Evolutionary conservation across 345 rosid genomes (phyloP).

Genomic region (Clarkia xantiana): DNA sequence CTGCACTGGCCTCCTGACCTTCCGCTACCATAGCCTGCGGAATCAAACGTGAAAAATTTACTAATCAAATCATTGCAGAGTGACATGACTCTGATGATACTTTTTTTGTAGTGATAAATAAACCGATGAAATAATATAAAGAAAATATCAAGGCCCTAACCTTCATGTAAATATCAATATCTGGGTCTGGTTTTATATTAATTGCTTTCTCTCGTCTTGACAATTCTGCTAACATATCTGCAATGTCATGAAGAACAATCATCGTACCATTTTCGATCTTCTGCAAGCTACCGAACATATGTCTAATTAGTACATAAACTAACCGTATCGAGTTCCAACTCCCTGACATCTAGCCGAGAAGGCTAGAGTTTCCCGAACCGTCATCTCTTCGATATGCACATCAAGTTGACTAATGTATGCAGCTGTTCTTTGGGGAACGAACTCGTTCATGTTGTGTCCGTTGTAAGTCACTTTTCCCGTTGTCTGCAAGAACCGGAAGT

Average conservation of each 20-base stretch:
- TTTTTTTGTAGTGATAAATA: not conserved
- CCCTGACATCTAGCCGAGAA: conserved; percentile 82
- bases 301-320: no score
- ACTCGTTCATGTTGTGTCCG: conserved; percentile 31
- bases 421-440: conserved; percentile 33
- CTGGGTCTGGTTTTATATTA: conserved; percentile 28
- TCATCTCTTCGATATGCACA: conserved; percentile 67
- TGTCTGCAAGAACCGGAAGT: conserved; percentile 11
- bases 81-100: no score
- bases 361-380: conserved; percentile 76
- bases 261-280: not conserved
- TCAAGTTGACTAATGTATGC: conserved; percentile 69
- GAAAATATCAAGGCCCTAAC: no score
- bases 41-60: not conserved
- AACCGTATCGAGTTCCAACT: conserved; percentile 45
- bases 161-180: conserved; percentile 34
- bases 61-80: no score
- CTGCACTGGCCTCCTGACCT: conserved; percentile 36
- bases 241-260: not conserved
- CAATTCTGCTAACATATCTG: conserved; percentile 33
- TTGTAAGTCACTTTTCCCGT: conserved; percentile 36
- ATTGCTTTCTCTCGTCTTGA: conserved; percentile 32
- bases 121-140: no score
- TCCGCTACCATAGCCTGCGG: conserved; percentile 32
- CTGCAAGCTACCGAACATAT: not conserved